Percentiles rank a stretch among this genome's conserved stretches.
These are phyloP conservation scores for California macrophylla DNA, from an alignment of 441 rosid genomes.

Conservation along the genomic window DNA sequence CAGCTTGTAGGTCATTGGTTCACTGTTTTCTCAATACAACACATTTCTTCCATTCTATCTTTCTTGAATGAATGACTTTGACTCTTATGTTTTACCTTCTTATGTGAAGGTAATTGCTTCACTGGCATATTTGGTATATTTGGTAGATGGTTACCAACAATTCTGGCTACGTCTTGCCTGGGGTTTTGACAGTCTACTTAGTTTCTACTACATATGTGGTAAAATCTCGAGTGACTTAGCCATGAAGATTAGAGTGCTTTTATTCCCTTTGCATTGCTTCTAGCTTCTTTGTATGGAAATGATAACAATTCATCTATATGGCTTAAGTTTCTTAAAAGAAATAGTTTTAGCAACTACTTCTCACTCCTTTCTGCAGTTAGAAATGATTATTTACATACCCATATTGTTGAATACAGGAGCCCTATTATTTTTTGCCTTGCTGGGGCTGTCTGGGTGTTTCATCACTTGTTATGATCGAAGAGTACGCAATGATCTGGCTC, in stretches of 20 bases:
- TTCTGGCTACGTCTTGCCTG: slow-evolving; percentile 85
- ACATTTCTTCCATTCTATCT: not conserved
- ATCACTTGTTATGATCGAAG: slow-evolving; percentile 97
- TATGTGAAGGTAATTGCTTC: slow-evolving; percentile 72
- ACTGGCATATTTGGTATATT: slow-evolving; percentile 73
- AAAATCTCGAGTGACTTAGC: slow-evolving; percentile 27
- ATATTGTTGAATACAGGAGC: slow-evolving; percentile 49
- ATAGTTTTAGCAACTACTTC: not conserved
- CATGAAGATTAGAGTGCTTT: not conserved
- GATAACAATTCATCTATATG: not conserved
- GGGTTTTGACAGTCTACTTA: slow-evolving; percentile 79
- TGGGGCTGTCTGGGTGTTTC: slow-evolving; percentile 98
- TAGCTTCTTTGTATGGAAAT: not conserved
- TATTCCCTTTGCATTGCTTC: too few species aligned
- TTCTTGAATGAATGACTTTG: not conserved
- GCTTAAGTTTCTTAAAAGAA: too few species aligned
- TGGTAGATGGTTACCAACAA: slow-evolving; percentile 64
- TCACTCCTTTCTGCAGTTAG: too few species aligned
- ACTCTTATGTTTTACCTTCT: slow-evolving; percentile 11
- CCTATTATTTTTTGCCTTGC: slow-evolving; percentile 79
- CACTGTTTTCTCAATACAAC: not conserved
- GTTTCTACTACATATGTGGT: slow-evolving; percentile 98
- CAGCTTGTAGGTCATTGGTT: slow-evolving; percentile 59
- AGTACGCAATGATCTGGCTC: slow-evolving; percentile 95
- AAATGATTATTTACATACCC: not conserved